Conservation (phyloP, 345 rosid species). For the Barbarea vulgaris region DNA sequence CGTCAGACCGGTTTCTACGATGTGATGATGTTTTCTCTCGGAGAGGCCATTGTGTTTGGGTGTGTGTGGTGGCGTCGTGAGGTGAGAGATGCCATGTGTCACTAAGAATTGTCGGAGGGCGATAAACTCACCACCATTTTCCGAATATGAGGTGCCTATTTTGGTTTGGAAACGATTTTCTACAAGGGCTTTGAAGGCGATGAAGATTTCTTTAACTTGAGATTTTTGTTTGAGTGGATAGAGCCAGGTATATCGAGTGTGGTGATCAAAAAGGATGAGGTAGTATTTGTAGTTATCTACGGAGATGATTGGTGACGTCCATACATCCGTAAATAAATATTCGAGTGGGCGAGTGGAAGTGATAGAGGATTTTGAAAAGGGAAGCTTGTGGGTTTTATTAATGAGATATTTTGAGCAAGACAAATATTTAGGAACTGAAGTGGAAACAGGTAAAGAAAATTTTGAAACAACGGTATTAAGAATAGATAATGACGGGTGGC, state of each 20-base stretch:
- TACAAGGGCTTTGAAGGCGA: too few species aligned
- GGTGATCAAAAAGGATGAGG: too few species aligned
- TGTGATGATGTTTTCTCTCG: not conserved
- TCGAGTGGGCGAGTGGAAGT: too few species aligned
- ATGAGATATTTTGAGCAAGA: not conserved
- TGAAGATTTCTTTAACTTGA: too few species aligned
- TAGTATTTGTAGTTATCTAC: too few species aligned
- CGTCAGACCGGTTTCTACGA: not conserved
- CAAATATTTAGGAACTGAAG: fast-evolving
- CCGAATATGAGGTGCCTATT: too few species aligned
- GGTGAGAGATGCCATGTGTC: not conserved
- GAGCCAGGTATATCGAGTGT: too few species aligned
- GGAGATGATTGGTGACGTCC: too few species aligned
- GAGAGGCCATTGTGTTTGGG: not conserved
- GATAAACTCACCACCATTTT: too few species aligned
- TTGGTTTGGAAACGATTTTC: too few species aligned
- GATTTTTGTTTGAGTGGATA: too few species aligned
- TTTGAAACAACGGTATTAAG: not conserved
- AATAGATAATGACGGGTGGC: not conserved
- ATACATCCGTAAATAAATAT: too few species aligned
- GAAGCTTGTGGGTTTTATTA: not conserved
- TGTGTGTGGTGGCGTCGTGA: not conserved
- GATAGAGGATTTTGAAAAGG: not conserved
- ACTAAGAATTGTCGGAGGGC: fast-evolving
- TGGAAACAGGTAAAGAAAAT: not conserved